phyloP scores from a whole-genome alignment of 225 moss, liverwort and hornwort species.

The Thuidium tamariscinum region DNA sequence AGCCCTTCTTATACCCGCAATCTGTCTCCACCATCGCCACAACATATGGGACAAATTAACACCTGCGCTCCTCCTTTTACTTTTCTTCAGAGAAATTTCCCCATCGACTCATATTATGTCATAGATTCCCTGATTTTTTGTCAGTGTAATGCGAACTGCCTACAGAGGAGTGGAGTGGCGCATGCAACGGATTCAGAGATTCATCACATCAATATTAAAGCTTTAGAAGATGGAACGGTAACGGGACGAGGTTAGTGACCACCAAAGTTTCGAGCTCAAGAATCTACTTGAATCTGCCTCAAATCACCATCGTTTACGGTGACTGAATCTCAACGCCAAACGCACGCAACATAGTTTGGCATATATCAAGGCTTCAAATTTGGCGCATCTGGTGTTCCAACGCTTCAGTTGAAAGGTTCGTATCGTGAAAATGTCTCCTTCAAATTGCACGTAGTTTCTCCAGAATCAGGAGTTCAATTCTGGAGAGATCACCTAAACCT shows the following conservation, averaged over 20 bases:
- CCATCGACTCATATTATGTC: no score
- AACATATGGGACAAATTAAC: neutral
- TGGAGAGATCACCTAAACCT: neutral
- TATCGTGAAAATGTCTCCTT: neutral
- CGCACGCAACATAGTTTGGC: neutral
- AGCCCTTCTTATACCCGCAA: neutral
- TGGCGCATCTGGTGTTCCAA: no score
- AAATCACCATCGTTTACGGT: neutral
- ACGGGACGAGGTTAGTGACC: neutral
- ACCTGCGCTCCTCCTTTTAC: no score
- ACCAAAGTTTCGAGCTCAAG: neutral
- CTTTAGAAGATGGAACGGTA: neutral
- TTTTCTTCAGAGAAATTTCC: no score
- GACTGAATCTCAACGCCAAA: neutral
- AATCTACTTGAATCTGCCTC: neutral
- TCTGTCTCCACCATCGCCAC: neutral
- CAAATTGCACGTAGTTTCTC: neutral
- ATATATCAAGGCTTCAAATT: neutral
- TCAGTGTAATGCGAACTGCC: neutral
- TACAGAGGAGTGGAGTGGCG: neutral
- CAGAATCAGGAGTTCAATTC: neutral
- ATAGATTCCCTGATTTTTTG: neutral
- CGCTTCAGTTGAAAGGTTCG: neutral
- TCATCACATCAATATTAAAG: no score
- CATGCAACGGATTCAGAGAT: neutral